Evolutionary conservation across 352 stramenopile genomes (phyloP).

Genomic region (Phytopythium boreale): DNA sequence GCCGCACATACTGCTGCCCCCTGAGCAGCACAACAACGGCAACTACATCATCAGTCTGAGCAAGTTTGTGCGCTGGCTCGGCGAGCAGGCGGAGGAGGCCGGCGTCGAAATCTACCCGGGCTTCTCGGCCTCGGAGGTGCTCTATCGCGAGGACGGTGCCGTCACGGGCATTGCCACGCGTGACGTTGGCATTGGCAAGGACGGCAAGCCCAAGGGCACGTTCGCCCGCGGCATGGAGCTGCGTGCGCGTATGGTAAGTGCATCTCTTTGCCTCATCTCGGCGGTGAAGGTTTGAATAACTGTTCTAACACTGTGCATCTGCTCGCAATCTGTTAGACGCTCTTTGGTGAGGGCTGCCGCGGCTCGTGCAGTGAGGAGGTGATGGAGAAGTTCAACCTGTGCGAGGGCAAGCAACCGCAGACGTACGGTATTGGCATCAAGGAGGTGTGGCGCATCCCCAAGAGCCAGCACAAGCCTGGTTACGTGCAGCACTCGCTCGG

Average conservation of each 20-base stretch:
- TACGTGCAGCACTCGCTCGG: conserved; percentile 98
- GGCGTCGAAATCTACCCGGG: conserved; percentile 99
- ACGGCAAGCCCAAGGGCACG: conserved; percentile 93
- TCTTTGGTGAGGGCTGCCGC: conserved; percentile 98
- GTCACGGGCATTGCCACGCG: conserved; percentile 96
- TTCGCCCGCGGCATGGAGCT: conserved; percentile 99
- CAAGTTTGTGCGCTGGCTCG: conserved; percentile 97
- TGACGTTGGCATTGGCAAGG: conserved; percentile 98
- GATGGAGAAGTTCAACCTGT: conserved; percentile 96
- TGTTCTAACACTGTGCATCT: neutral
- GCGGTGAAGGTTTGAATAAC: neutral
- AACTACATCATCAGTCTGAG: conserved; percentile 98
- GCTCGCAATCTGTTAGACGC: conserved; percentile 68
- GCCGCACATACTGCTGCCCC: conserved; percentile 92
- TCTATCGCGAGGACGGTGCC: conserved; percentile 77
- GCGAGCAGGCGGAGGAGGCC: conserved; percentile 94
- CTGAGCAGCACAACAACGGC: conserved; percentile 96
- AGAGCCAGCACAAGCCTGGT: conserved; percentile 93
- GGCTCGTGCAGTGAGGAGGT: conserved; percentile 97
- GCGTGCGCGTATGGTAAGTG: conserved; percentile 74
- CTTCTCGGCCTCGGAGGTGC: conserved; percentile 94
- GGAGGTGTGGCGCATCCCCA: conserved; percentile 92
- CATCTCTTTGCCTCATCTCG: neutral
- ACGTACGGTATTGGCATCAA: conserved; percentile 99
- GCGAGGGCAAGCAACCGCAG: conserved; percentile 89